A percentile compares a stretch with the other conserved stretches of the same genome.
These are phyloP conservation scores for Trichoderma gracile DNA, from an alignment of 2,329 filamentous ascomycete species.

Conservation along the genomic window DNA sequence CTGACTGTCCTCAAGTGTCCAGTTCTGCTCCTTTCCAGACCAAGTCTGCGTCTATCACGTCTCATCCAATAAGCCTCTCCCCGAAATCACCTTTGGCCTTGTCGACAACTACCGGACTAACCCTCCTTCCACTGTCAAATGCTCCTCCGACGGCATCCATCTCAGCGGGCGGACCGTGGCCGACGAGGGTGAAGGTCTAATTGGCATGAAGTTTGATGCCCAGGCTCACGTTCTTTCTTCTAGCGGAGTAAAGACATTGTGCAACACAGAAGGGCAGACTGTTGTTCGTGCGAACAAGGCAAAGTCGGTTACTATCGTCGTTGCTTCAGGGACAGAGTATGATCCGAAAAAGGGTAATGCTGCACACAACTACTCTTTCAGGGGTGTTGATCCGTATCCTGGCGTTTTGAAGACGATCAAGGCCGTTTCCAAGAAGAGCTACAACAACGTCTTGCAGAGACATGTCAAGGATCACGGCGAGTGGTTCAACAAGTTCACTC, in stretches of 20 bases:
- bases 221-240: constrained; percentile 9
- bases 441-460: constrained; percentile 36
- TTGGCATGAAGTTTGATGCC: constrained; percentile 27
- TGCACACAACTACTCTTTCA: constrained; percentile 48
- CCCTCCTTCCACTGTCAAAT: constrained; percentile 10
- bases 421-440: constrained; percentile 36
- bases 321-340: constrained; percentile 48
- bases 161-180: constrained; percentile 24
- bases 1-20: neutral
- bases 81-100: constrained; percentile 17
- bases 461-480: constrained; percentile 46
- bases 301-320: constrained; percentile 8
- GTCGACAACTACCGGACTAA: constrained; percentile 24
- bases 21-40: constrained; percentile 48
- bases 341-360: constrained; percentile 51
- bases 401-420: constrained; percentile 40
- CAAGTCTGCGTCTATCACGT: constrained; percentile 39
- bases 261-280: constrained; percentile 8
- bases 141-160: constrained; percentile 16
- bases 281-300: neutral
- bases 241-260: neutral
- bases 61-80: constrained; percentile 25
- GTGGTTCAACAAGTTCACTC: constrained; percentile 43
- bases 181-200: constrained; percentile 18
- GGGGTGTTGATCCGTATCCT: constrained; percentile 46